These are phyloP conservation scores for Fraxinus latifolia DNA, from an alignment of 305 asterid species.

Conservation along the genomic window DNA sequence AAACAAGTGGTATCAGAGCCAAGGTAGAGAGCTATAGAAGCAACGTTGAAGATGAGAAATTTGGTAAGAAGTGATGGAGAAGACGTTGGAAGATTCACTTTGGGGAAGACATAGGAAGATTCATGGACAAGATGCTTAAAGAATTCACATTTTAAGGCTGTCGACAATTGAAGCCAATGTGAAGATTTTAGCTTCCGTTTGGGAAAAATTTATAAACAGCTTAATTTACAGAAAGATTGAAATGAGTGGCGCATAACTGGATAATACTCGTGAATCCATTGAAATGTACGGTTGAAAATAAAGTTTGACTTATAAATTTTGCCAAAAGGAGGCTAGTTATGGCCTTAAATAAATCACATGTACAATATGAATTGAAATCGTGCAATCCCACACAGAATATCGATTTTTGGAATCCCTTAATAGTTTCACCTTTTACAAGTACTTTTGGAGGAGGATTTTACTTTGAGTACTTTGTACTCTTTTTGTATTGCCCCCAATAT, in stretches of 20 bases:
- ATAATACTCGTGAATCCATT: no score
- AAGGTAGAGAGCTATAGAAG: background rate
- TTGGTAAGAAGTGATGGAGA: background rate
- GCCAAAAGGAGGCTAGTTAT: no score
- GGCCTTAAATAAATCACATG: no score
- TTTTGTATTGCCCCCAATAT: background rate
- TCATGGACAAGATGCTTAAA: background rate
- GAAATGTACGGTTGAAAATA: no score
- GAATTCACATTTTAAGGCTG: background rate
- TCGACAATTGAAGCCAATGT: background rate
- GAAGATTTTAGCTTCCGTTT: background rate
- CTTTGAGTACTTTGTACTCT: background rate
- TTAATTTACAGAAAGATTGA: no score
- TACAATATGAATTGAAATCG: no score
- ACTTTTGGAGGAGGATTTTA: background rate
- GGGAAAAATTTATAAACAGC: no score
- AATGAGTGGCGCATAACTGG: no score
- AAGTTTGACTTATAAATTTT: no score
- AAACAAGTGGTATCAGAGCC: background rate
- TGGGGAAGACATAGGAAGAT: no score
- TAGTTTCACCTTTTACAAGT: background rate
- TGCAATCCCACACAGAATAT: no score
- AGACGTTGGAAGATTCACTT: background rate
- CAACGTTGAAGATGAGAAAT: background rate
- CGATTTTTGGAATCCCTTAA: background rate